A percentile compares a stretch with the other conserved stretches of the same genome.
phyloP scores from a whole-genome alignment of 139 green algal genomes.

The Astrephomene gubernaculifera region DNA sequence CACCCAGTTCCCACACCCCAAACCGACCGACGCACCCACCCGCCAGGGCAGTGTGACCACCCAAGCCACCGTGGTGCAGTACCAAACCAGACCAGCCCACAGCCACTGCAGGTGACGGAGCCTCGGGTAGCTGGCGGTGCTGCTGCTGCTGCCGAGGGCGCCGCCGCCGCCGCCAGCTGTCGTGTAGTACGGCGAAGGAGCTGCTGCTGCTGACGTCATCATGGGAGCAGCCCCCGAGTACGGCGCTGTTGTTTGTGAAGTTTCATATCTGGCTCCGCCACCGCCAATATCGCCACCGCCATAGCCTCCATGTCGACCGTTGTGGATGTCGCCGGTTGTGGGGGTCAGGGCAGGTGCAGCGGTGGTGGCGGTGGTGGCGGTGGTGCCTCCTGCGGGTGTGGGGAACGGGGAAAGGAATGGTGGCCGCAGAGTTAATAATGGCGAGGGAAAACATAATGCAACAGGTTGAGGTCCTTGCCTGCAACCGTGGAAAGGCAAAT shows the following conservation, averaged over 20 bases:
- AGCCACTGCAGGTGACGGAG: conserved; percentile 32
- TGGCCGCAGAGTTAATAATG: too few species aligned
- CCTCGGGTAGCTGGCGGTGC: background rate
- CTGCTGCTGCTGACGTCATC: background rate
- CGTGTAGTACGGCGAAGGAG: background rate
- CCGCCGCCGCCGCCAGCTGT: background rate
- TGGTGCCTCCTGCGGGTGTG: too few species aligned
- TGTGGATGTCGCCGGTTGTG: background rate
- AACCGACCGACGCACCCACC: conserved; percentile 4
- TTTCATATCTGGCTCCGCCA: background rate
- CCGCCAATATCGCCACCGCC: background rate
- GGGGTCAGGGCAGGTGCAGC: too few species aligned
- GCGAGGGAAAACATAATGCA: too few species aligned
- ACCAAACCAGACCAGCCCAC: conserved; percentile 2
- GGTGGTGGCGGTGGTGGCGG: too few species aligned
- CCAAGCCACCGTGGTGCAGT: conserved; percentile 10
- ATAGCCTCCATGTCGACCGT: background rate
- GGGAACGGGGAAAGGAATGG: too few species aligned
- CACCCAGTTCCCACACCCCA: too few species aligned
- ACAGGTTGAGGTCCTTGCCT: too few species aligned
- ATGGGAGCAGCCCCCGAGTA: background rate
- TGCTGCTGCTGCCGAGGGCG: background rate
- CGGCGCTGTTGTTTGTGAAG: background rate
- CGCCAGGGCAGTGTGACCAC: conserved; percentile 12
- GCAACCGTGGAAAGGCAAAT: too few species aligned